phyloP scores from a whole-genome alignment of 2,329 filamentous ascomycete genomes.

The Cercospora berteroae region DNA sequence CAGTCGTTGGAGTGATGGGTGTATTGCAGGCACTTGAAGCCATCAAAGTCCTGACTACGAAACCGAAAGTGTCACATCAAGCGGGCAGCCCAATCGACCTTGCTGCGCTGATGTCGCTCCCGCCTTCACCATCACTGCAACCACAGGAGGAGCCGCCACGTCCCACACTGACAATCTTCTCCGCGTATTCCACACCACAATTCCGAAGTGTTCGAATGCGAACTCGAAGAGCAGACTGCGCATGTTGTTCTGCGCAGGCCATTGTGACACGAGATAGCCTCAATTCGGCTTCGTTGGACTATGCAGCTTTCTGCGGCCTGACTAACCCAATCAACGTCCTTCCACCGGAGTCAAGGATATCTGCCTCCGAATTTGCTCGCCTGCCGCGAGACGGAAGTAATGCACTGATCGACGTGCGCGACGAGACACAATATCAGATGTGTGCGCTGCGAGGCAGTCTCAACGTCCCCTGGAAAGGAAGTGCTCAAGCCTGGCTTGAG shows the following conservation, averaged over 20 bases:
- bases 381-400: slow-evolving; percentile 42
- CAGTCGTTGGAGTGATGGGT: slow-evolving; percentile 91
- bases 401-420: slow-evolving; percentile 76
- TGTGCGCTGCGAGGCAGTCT: slow-evolving; percentile 72
- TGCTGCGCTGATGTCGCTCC: slow-evolving; percentile 19
- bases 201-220: slow-evolving; percentile 78
- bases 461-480: slow-evolving; percentile 67
- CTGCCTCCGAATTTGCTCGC: slow-evolving; percentile 58
- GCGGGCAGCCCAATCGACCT: slow-evolving; percentile 9
- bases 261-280: slow-evolving; percentile 64
- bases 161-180: slow-evolving; percentile 54
- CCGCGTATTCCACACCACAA: slow-evolving; percentile 51
- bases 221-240: slow-evolving; percentile 66
- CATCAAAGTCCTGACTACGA: slow-evolving; percentile 71
- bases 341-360: slow-evolving; percentile 63
- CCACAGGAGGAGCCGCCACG: slow-evolving; percentile 29
- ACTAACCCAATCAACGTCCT: slow-evolving; percentile 57
- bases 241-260: slow-evolving; percentile 67
- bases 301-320: slow-evolving; percentile 80
- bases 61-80: slow-evolving; percentile 24
- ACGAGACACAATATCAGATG: slow-evolving; percentile 80
- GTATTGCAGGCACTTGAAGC: slow-evolving; percentile 87
- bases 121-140: slow-evolving; percentile 23
- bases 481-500: slow-evolving; percentile 39
- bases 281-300: slow-evolving; percentile 57